Conservation (phyloP, 176 grass and related monocot genomes). For the Avena sativa region DNA sequence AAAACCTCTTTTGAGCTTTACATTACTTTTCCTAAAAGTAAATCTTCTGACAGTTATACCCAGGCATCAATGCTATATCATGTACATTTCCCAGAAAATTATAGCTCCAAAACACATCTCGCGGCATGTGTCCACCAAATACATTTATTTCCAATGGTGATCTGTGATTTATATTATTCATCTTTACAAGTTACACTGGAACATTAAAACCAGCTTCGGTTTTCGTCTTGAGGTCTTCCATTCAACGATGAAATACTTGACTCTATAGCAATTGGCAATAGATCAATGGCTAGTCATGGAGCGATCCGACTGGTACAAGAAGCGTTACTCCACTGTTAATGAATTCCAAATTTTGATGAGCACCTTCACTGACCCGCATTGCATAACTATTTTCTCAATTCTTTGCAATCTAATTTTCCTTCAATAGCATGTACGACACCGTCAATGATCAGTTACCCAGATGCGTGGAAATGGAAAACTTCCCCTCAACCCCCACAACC, state of each 20-base stretch:
- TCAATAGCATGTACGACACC: too few relatives aligned
- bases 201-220: neutral
- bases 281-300: too few relatives aligned
- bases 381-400: neutral
- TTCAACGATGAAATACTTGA: neutral
- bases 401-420: neutral
- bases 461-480: neutral
- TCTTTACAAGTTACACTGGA: neutral
- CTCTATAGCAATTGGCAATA: conserved; percentile 10
- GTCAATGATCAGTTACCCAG: neutral
- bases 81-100: neutral
- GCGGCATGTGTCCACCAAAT: neutral
- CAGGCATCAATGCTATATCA: neutral
- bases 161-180: neutral
- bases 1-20: neutral
- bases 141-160: neutral
- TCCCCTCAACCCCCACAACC: neutral
- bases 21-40: neutral
- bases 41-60: neutral
- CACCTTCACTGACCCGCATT: neutral
- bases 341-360: neutral
- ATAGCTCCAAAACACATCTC: neutral
- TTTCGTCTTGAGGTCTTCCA: neutral
- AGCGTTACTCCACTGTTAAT: neutral
- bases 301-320: too few relatives aligned